Percentiles rank a stretch among this genome's conserved stretches.
phyloP scores from a whole-genome alignment of 371 early-diverging fungal genomes.

The Dinochytrium kinnereticum region DNA sequence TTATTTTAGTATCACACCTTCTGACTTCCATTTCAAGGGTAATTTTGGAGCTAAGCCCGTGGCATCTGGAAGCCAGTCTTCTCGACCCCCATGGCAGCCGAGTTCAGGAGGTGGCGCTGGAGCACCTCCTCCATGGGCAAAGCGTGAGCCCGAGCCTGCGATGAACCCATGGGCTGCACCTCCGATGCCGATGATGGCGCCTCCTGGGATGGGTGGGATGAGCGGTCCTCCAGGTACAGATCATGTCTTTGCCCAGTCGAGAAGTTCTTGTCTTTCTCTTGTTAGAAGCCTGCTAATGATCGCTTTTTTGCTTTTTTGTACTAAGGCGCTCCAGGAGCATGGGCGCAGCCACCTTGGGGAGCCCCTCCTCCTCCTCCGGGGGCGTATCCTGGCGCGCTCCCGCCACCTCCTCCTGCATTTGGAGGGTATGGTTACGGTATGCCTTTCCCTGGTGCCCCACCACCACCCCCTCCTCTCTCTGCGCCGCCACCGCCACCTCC shows the following conservation, averaged over 20 bases:
- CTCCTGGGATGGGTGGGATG: not conserved
- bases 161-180: not conserved
- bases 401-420: slow-evolving; percentile 28
- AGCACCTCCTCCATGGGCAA: slow-evolving; percentile 1
- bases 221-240: not conserved
- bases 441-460: not conserved
- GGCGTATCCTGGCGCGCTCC: slow-evolving; percentile 1
- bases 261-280: not conserved
- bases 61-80: not conserved
- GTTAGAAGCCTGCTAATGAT: not conserved
- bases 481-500: slow-evolving; percentile 11
- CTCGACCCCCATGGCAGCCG: slow-evolving; percentile 28
- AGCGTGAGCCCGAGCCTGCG: not conserved
- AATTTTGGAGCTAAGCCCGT: not conserved
- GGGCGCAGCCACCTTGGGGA: slow-evolving; percentile 6
- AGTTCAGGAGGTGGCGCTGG: slow-evolving; percentile 13
- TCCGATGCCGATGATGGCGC: not conserved
- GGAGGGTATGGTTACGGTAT: not conserved
- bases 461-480: not conserved
- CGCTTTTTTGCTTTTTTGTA: slow-evolving; percentile 9
- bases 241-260: not conserved
- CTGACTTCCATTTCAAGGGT: not conserved
- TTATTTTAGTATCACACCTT: not conserved
- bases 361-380: slow-evolving; percentile 33
- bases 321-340: not conserved